A percentile compares a stretch with the other conserved stretches of the same genome.
Conservation (phyloP, 176 grass and related monocot species). For the Bolboschoenus planiculmis region DNA sequence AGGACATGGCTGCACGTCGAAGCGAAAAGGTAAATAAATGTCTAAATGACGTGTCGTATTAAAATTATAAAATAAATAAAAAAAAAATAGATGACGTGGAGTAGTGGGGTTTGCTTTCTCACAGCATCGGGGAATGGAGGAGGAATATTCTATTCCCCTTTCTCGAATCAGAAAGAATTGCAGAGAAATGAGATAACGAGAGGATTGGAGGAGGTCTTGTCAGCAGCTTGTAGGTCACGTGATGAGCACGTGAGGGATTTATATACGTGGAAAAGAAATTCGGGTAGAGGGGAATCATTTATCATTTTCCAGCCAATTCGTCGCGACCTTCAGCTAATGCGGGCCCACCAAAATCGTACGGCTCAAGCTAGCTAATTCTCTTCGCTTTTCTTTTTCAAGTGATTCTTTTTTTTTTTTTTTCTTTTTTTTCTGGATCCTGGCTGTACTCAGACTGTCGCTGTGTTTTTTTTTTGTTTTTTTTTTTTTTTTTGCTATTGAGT, state of each 20-base stretch:
- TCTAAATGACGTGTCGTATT: not conserved
- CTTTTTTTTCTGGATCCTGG: too few relatives aligned
- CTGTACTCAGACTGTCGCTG: not conserved
- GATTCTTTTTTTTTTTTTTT: too few relatives aligned
- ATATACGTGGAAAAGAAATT: not conserved
- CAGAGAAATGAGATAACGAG: too few relatives aligned
- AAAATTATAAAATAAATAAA: too few relatives aligned
- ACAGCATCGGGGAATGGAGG: not conserved
- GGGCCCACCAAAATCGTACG: not conserved
- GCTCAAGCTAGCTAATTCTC: not conserved
- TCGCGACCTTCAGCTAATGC: not conserved
- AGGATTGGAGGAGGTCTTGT: too few relatives aligned
- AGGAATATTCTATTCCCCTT: not conserved
- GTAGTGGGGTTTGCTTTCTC: conserved; percentile 13
- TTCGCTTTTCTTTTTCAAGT: not conserved
- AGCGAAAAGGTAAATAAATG: not conserved
- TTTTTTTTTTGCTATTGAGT: too few relatives aligned
- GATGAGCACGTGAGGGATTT: not conserved
- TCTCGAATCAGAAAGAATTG: not conserved
- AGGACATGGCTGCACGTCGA: not conserved
- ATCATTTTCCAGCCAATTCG: not conserved
- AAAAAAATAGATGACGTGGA: conserved; percentile 7
- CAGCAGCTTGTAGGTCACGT: not conserved
- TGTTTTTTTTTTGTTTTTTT: too few relatives aligned
- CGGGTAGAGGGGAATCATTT: not conserved